Evolutionary conservation across 176 grass and related monocot species (phyloP), one percentile per base, ranked within the genome.

Genomic region (Cenchrus purpureus): DNA sequence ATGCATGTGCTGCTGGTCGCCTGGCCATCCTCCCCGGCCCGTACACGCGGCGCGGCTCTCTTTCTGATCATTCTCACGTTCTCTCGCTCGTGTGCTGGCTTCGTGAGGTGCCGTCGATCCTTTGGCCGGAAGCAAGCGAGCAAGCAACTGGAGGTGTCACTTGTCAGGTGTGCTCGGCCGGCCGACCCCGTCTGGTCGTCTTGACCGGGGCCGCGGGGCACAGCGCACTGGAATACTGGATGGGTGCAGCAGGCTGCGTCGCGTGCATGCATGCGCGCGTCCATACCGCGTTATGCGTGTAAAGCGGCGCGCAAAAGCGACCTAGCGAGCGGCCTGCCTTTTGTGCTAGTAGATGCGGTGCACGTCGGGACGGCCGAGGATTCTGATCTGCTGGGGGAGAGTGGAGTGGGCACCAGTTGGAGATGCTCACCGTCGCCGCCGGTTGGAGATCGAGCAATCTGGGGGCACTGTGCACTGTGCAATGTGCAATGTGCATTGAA

Each of bases 71-170:
- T 13, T 14, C 14, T 57, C n/a, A 48, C 15, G 16, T 3, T 15
- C 19, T 15, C 60, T 5, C 8, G 22, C 22, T 22, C 4, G 57
- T n/a, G 16, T n/a, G 12, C 12, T 25, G 12, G 71, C 12, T 15
- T 22, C 22, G 22, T 48, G 40, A 42, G 8, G 13, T 19, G 31
- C 72, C 50, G 19, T 32, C 71, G 44, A 74, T 17, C 48, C 71
- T 74, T 74, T 50, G 72, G 51, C 71, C 12, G 49, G 71, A 73
- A 71, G 20, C 70, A 73, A 73, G 68, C 70, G 53, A 73, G 68
- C 48, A 50, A 50, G 48, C 71, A 73, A 32, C 22, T 11, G 46
- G 48, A 49, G 48, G 48, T 49, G 48, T 49, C 48, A 49, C 44
- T 45, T 45, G 44, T 46, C 6, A 46, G 48, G 48, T 50, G 48